Conservation (phyloP, 148 eudicot species). For the Rhododendron kiyosumense region DNA sequence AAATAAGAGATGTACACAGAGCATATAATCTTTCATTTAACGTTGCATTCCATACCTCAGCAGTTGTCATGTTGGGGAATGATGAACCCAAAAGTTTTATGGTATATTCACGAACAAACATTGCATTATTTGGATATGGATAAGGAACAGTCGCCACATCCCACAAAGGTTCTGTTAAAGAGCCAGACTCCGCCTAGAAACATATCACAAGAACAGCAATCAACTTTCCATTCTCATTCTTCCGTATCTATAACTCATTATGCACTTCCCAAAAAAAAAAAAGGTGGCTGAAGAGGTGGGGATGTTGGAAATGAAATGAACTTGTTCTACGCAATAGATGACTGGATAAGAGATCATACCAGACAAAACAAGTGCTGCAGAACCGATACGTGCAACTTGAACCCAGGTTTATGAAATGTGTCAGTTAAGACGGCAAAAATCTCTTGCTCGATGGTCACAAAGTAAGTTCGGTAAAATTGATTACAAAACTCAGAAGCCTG, state of each 20-base stretch:
- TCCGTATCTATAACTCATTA: neutral
- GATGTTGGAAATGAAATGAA: neutral
- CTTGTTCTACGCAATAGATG: neutral
- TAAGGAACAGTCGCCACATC: conserved; percentile 71
- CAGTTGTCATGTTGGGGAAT: conserved; percentile 85
- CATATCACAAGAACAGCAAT: neutral
- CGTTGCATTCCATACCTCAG: conserved; percentile 48
- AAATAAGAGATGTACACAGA: conserved; percentile 5
- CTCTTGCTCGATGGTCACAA: conserved; percentile 89
- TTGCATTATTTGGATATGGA: conserved; percentile 72
- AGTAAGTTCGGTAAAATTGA: conserved; percentile 83
- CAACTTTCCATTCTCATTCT: neutral
- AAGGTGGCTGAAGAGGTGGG: neutral
- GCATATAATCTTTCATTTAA: neutral
- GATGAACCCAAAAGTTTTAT: conserved; percentile 82
- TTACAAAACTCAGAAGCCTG: conserved; percentile 83
- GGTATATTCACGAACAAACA: conserved; percentile 81
- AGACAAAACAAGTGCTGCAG: conserved; percentile 81
- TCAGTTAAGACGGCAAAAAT: conserved; percentile 93
- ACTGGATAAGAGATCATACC: conserved; percentile 32
- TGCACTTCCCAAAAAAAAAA: neutral
- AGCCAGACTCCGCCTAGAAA: conserved; percentile 73
- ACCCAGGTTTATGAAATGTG: conserved; percentile 98
- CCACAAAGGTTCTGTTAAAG: conserved; percentile 87
- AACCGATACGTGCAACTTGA: conserved; percentile 89